phyloP scores from a whole-genome alignment of 176 grass and related monocot genomes.

The Zoysia japonica region DNA sequence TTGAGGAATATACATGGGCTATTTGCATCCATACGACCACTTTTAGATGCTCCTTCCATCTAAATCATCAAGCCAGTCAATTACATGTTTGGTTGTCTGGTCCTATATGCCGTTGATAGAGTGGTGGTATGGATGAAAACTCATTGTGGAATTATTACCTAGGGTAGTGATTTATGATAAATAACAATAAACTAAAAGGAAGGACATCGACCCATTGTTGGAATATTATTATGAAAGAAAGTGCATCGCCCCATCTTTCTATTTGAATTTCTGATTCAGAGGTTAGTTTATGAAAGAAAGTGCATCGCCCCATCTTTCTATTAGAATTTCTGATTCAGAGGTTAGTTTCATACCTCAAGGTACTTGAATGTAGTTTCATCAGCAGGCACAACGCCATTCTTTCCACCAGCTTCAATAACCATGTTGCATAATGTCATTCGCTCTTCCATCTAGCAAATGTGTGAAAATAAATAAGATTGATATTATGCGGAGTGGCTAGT shows the following conservation, averaged over 20 bases:
- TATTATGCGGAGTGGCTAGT: not conserved
- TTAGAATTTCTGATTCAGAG: conserved; percentile 17
- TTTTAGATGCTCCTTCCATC: too few species aligned
- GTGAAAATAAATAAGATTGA: conserved; percentile 24
- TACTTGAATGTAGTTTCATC: conserved; percentile 93
- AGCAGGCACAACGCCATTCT: conserved; percentile 83
- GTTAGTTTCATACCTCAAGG: conserved; percentile 65
- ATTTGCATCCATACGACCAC: too few species aligned
- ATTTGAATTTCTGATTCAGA: conserved; percentile 17
- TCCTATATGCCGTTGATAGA: too few species aligned
- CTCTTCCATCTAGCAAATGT: conserved; percentile 79
- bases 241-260: not conserved
- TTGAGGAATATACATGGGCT: too few species aligned
- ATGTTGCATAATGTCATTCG: conserved; percentile 95
- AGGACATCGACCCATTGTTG: not conserved
- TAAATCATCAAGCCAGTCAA: too few species aligned
- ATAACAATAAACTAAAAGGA: too few species aligned
- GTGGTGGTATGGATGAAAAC: too few species aligned
- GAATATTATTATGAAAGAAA: conserved; percentile 1
- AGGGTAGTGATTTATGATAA: too few species aligned
- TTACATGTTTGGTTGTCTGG: too few species aligned
- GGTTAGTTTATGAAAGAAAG: conserved; percentile 3
- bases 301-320: not conserved
- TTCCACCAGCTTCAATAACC: conserved; percentile 93
- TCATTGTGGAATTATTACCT: too few species aligned